A percentile compares a stretch with the other conserved stretches of the same genome.
These are phyloP conservation scores for Adansonia digitata DNA, from an alignment of 345 rosid species.

Conservation along the genomic window DNA sequence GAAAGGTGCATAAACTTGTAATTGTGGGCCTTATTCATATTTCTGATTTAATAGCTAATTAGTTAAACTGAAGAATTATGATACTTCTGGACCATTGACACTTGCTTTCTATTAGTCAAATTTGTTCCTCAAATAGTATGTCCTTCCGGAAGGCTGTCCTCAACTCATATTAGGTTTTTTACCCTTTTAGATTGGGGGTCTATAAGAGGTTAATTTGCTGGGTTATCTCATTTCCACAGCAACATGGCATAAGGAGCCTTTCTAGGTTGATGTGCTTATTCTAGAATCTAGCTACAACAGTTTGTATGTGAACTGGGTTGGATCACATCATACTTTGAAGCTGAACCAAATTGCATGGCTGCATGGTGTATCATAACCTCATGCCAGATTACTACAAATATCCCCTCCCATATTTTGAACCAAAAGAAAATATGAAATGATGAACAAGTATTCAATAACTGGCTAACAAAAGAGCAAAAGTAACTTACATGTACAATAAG, in stretches of 20 bases:
- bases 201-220: background rate
- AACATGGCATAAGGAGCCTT: background rate
- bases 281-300: background rate
- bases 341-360: background rate
- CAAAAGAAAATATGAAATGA: background rate
- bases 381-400: background rate
- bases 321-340: background rate
- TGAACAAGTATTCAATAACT: no score
- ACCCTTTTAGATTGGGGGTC: background rate
- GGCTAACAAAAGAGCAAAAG: background rate
- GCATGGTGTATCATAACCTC: background rate
- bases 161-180: background rate
- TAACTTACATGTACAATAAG: constrained; percentile 80
- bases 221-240: background rate
- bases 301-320: background rate
- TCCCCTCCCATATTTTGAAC: background rate
- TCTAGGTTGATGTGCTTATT: background rate
- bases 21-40: background rate
- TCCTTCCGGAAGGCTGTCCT: background rate
- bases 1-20: background rate
- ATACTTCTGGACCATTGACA: background rate
- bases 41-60: background rate
- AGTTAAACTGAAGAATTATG: background rate
- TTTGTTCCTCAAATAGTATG: background rate
- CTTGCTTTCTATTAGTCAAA: background rate